Evolutionary conservation across 345 rosid genomes (phyloP), one percentile per base, ranked within the genome.

Genomic region (Sisymbrium irio): DNA sequence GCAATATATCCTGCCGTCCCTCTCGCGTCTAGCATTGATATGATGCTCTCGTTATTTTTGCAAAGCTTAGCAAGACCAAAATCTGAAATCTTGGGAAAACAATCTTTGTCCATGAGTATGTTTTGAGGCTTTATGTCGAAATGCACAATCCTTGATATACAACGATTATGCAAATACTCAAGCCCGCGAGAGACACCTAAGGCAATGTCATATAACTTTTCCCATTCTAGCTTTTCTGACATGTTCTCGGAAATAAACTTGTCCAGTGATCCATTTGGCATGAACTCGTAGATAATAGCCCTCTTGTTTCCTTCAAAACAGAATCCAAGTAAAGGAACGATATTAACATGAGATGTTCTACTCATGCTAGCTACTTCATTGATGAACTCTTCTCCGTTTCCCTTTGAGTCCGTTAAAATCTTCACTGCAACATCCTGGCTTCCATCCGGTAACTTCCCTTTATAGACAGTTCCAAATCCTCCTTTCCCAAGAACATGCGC

Each of bases 281-380:
- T 46, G 53, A 46, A 35, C 37, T 35, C 37, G 10, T 35, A 35
- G 37, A 49, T 49, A 10, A 49, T 49, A 4, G 54, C 54, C 20
- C 54, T 19, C 54, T 49, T 49, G 54, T 49, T 49, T 25, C 54
- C 11, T 49, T 49, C 28, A 4, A 19, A 19, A 19, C 54, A 49
- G 54, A 19, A 49, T 49, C 54, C 87, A 6, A 83, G 59, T 2
- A 80, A 35, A 22, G 63, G 30, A 4, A 83, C 87, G 6, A 85
- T 49, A 44, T 85, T 80, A 10, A 85, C 82, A 66, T 85, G 85
- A 6, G 85, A 81, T 49, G 86, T 83, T 67, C 76, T 77, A n/a
- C 84, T 67, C 30, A 85, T 78, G 77, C 82, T 82, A 0, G 62
- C 85, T 3, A 83, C 86, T 82, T 85, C 87, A 5, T 85, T 83